Conservation (phyloP, 805 yeast genomes). For the Pichia manshurica region DNA sequence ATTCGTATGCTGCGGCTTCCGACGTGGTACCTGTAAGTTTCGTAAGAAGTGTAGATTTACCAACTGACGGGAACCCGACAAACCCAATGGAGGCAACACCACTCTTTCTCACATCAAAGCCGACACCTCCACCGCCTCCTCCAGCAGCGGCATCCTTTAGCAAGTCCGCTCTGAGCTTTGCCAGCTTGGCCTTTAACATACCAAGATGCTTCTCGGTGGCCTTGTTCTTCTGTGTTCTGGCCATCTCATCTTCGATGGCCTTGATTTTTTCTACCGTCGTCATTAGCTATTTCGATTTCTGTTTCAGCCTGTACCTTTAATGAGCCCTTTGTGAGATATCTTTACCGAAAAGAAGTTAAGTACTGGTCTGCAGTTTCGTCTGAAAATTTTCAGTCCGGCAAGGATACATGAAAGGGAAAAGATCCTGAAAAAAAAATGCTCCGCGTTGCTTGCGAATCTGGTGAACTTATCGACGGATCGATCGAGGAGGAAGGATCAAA, state of each 20-base stretch:
- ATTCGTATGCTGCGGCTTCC: constrained; percentile 97
- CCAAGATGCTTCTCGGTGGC: constrained; percentile 97
- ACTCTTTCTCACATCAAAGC: constrained; percentile 97
- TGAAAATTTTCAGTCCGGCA: too few species aligned
- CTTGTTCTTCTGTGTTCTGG: constrained; percentile 95
- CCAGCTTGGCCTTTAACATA: constrained; percentile 92
- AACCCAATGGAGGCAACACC: constrained; percentile 98
- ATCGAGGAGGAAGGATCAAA: too few species aligned
- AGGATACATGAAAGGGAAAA: background rate
- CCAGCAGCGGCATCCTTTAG: constrained; percentile 64
- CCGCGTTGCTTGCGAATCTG: too few species aligned
- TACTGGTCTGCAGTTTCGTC: too few species aligned
- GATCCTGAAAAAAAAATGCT: background rate
- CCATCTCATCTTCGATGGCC: constrained; percentile 96
- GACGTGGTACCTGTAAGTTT: constrained; percentile 93
- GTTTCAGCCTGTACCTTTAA: background rate
- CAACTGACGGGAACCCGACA: constrained; percentile 97
- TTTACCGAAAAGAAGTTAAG: too few species aligned
- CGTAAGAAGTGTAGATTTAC: constrained; percentile 77
- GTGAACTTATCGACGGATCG: background rate
- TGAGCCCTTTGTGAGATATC: too few species aligned
- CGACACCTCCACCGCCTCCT: constrained; percentile 90
- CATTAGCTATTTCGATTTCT: constrained; percentile 31
- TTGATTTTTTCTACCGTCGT: constrained; percentile 71
- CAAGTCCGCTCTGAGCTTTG: constrained; percentile 89